Percentiles rank a stretch among this genome's conserved stretches.
Conservation (phyloP, 305 asterid genomes). For the Stenogyne calaminthoides region DNA sequence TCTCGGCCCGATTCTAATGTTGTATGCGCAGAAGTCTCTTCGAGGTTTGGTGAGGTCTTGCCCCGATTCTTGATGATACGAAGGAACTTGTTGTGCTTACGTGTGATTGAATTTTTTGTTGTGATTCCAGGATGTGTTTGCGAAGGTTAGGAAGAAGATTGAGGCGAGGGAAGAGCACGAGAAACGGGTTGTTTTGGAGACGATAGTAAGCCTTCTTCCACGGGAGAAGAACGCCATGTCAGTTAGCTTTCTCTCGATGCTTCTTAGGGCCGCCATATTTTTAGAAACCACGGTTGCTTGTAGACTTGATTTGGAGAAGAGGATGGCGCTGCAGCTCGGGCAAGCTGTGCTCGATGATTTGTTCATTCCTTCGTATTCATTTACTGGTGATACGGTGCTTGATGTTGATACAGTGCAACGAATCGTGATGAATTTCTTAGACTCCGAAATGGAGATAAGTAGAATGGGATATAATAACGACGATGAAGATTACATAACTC, state of each 20-base stretch:
- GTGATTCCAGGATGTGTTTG: conserved; percentile 66
- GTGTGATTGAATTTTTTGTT: conserved; percentile 7
- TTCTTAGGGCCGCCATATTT: conserved; percentile 75
- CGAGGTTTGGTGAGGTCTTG: conserved; percentile 90
- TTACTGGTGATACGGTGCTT: conserved; percentile 67
- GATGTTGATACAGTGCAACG: conserved; percentile 82
- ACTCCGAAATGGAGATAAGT: conserved; percentile 48
- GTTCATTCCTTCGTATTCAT: conserved; percentile 71
- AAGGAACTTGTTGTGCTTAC: not conserved
- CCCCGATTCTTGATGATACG: conserved; percentile 10
- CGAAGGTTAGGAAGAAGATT: conserved; percentile 66
- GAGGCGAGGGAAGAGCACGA: conserved; percentile 78
- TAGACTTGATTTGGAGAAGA: conserved; percentile 86
- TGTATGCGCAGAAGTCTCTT: conserved; percentile 79
- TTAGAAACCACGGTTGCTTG: conserved; percentile 86
- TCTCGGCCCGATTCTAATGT: conserved; percentile 78
- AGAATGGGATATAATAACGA: not conserved
- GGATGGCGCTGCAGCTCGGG: conserved; percentile 70
- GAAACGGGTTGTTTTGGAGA: conserved; percentile 78
- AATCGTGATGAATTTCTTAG: conserved; percentile 58
- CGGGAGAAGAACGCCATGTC: conserved; percentile 73
- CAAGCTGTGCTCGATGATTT: conserved; percentile 89
- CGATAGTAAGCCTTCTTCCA: conserved; percentile 83
- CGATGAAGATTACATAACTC: conserved; percentile 39
- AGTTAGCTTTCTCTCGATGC: conserved; percentile 92